Base-by-base conservation (phyloP, 352 stramenopile genomes). In the Pythium dissotocum region DNA sequence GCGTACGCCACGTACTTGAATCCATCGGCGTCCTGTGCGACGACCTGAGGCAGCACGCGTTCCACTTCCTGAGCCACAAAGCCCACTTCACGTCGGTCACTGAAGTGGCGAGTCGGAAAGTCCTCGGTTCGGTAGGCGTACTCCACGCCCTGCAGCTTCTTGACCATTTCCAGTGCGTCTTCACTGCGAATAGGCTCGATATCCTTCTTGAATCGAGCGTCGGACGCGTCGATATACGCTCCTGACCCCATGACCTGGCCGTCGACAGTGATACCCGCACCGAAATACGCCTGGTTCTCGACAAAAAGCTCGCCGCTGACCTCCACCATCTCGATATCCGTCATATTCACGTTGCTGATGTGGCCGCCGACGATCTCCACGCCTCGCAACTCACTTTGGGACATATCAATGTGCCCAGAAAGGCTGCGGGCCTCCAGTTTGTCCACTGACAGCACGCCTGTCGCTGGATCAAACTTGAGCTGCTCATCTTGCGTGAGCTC, bases 1-100 rank as follows among this genome's bases (percentile, higher is more conserved):
- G 85, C 77, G 55, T 98, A 98, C 33, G 90, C 87, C 8, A 98
- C 78, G 49, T 95, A 94, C 73, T 96, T 94, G 73, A 89, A 97
- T 9, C 89, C 89, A 4, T 89, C 65, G 26, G 63, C 51, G 16
- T 94, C 79, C 13, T 79, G 76, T 10, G 63, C 72, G 30, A 98
- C 89, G 32, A 97, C 81, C 53, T 97, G 76, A 16, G 90, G 90
- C 4, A 95, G 70, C 30, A 92, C 72, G n/a, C 60, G 52, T 57
- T 96, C 87, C 30, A 97, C 78, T 13, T 97, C 75, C 71, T 98
- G 93, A 2, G 93, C 93, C 40, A 98, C 71, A 55, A 98, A 96
- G 28, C 91, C 91, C 9, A 97, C 36, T 63, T 97, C 80, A 1
- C 78, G 75, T 2, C 68, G 56, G 12, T 70, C 35, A 6, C 10